Evolutionary conservation across 441 rosid species (phyloP).

Genomic region (Daphne laureola): DNA sequence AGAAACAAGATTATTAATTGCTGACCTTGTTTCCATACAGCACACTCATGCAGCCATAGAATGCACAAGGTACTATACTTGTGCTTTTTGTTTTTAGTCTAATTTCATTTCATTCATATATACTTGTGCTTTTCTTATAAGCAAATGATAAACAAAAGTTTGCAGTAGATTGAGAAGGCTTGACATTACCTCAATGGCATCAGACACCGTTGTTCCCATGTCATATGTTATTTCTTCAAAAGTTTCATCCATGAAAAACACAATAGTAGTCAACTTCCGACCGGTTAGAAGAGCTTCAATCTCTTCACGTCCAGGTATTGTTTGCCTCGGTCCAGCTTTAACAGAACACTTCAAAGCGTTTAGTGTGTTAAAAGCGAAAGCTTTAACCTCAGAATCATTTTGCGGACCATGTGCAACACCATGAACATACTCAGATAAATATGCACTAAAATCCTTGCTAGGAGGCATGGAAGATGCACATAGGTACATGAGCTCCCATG

Average conservation of each 20-base stretch:
- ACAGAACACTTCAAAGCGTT: conserved; percentile 89
- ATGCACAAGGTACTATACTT: no score
- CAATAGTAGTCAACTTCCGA: conserved; percentile 87
- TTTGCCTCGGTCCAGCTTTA: conserved; percentile 92
- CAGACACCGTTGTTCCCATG: conserved; percentile 92
- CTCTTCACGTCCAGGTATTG: conserved; percentile 90
- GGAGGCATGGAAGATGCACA: conserved; percentile 99
- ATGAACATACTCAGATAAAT: conserved; percentile 83
- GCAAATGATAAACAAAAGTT: neutral
- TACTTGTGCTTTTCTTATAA: neutral
- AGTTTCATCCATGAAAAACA: conserved; percentile 93
- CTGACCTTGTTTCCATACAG: no score
- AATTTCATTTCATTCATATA: no score
- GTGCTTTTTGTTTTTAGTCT: no score
- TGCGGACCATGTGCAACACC: conserved; percentile 60
- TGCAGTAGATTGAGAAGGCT: neutral
- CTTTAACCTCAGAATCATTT: conserved; percentile 73
- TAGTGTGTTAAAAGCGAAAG: conserved; percentile 71
- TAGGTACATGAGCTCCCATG: conserved; percentile 95
- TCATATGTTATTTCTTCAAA: conserved; percentile 96
- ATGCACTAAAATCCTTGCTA: conserved; percentile 93
- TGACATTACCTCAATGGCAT: conserved; percentile 86
- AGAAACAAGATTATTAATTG: no score
- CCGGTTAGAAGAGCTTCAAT: conserved; percentile 87
- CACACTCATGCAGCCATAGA: no score